These are phyloP conservation scores for Tolypocladium ophioglossoides DNA, from an alignment of 2,329 filamentous ascomycete genomes.

Conservation along the genomic window DNA sequence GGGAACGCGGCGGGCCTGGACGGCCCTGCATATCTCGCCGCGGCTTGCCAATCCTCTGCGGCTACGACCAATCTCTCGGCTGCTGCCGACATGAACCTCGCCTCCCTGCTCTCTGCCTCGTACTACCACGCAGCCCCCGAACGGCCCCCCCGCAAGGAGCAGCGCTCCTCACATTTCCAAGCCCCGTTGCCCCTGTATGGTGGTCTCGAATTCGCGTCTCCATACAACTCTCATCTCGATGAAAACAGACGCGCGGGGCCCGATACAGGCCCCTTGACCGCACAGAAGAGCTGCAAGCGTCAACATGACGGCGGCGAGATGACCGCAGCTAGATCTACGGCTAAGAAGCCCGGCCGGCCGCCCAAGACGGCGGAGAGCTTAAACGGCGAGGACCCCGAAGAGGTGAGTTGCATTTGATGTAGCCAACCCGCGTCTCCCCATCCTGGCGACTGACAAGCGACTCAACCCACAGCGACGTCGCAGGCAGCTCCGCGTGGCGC, in stretches of 20 bases:
- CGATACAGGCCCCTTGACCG: background rate
- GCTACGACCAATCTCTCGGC: background rate
- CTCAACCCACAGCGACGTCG: slow-evolving; percentile 47
- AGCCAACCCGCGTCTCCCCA: background rate
- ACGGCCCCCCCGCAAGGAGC: background rate
- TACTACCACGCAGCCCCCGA: background rate
- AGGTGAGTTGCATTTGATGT: background rate
- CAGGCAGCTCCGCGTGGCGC: slow-evolving; percentile 71
- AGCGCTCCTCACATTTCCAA: background rate
- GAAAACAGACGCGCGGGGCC: background rate
- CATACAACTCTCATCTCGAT: background rate
- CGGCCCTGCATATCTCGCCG: background rate
- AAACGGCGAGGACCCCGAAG: slow-evolving; percentile 1
- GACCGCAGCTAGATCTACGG: background rate
- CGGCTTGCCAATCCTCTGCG: background rate
- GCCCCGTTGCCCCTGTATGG: background rate
- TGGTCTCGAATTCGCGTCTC: background rate
- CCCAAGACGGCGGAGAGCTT: background rate
- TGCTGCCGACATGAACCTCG: background rate
- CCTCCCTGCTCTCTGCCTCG: background rate
- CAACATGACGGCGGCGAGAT: background rate
- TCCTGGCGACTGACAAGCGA: background rate
- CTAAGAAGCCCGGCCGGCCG: background rate
- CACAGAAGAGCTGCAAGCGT: background rate
- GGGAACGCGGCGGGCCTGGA: background rate